phyloP scores from a whole-genome alignment of 192 early-diverging fungal species.

The Neocallimastix lanati region DNA sequence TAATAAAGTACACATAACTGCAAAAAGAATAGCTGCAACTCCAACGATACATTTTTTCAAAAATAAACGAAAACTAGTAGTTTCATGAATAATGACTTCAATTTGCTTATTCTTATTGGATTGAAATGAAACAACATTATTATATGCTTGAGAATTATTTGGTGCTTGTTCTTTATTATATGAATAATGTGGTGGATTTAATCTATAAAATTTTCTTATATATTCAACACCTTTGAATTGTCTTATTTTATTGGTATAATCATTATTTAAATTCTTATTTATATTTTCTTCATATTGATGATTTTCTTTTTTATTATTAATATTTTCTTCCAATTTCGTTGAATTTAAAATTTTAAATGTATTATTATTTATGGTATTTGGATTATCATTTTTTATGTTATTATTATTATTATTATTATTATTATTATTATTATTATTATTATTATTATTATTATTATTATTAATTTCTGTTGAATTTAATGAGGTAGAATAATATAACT shows the following conservation, averaged over 20 bases:
- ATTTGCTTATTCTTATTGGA: not conserved
- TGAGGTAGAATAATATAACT: not conserved
- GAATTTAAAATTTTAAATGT: too few species aligned
- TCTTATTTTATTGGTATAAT: not conserved
- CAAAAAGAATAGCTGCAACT: not conserved
- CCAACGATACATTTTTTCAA: not conserved
- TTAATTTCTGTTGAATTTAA: not conserved
- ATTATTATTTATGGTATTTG: too few species aligned
- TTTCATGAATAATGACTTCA: not conserved
- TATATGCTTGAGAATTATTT: not conserved
- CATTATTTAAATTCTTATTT: too few species aligned
- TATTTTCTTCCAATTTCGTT: too few species aligned
- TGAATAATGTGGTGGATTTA: not conserved
- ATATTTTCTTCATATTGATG: too few species aligned
- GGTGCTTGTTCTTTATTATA: not conserved
- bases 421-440: too few species aligned
- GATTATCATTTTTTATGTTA: too few species aligned
- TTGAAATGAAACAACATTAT: not conserved
- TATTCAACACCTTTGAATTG: not conserved
- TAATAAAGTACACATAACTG: not conserved
- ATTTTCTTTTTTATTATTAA: too few species aligned
- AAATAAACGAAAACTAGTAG: not conserved
- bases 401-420: not conserved
- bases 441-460: not conserved
- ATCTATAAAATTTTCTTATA: not conserved